A percentile compares a stretch with the other conserved stretches of the same genome.
Conservation (phyloP, 2,329 filamentous ascomycete genomes). For the Xylariaceae sp. region DNA sequence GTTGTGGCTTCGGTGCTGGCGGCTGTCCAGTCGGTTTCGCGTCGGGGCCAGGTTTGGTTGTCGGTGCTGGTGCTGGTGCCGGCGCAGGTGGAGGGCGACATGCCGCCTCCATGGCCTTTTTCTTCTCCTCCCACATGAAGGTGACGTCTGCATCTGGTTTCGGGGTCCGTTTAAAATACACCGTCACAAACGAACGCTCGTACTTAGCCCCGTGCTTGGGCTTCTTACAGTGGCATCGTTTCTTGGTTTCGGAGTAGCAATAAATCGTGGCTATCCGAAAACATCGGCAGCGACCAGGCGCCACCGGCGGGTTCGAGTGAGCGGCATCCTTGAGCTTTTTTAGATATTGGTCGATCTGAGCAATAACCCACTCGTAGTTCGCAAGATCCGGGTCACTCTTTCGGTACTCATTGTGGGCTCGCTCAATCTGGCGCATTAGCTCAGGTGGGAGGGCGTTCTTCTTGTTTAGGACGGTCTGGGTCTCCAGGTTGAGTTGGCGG, state of each 20-base stretch:
- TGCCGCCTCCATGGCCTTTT: too few relatives aligned
- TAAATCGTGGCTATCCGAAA: neutral
- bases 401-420: slow-evolving; percentile 34
- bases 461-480: slow-evolving; percentile 36
- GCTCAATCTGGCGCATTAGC: slow-evolving; percentile 41
- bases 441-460: slow-evolving; percentile 33
- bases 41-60: too few relatives aligned
- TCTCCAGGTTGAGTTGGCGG: slow-evolving; percentile 34
- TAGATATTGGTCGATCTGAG: slow-evolving; percentile 41
- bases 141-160: slow-evolving; percentile 15
- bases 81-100: too few relatives aligned
- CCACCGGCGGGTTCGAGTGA: neutral
- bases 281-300: slow-evolving; percentile 9
- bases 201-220: slow-evolving; percentile 4
- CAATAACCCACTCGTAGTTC: slow-evolving; percentile 39
- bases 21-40: too few relatives aligned
- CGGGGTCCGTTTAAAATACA: slow-evolving; percentile 43
- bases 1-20: too few relatives aligned
- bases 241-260: slow-evolving; percentile 3
- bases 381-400: slow-evolving; percentile 32
- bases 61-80: too few relatives aligned
- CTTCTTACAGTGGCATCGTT: slow-evolving; percentile 1
- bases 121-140: neutral
- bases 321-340: slow-evolving; percentile 26
- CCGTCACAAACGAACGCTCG: slow-evolving; percentile 40